Evolutionary conservation across 163 green algal genomes (phyloP).

Genomic region (Volvox carteri): DNA sequence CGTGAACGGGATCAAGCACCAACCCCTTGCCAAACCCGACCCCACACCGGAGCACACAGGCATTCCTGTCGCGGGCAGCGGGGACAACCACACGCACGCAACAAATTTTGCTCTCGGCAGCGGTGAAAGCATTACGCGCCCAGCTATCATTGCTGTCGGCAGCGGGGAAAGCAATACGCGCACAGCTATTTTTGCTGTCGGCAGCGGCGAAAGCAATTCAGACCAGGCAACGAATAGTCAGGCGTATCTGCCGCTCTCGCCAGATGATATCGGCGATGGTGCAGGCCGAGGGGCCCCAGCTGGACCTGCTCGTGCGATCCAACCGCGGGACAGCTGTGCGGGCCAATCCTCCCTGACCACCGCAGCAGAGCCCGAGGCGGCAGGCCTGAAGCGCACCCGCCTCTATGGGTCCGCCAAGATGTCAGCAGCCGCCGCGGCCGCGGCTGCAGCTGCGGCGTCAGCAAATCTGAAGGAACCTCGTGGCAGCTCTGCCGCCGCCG

Average conservation of each 20-base stretch:
- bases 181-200: background rate
- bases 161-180: slow-evolving; percentile 48
- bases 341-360: slow-evolving; percentile 27
- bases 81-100: no score
- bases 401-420: no score
- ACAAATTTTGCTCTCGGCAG: no score
- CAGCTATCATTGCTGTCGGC: background rate
- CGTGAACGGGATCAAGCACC: background rate
- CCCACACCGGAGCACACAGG: background rate
- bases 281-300: background rate
- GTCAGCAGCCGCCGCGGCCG: background rate
- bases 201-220: slow-evolving; percentile 49
- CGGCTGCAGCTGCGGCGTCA: background rate
- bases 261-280: background rate
- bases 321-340: slow-evolving; percentile 5
- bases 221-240: slow-evolving; percentile 34
- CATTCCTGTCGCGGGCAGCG: background rate
- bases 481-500: background rate
- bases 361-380: background rate
- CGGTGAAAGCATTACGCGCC: slow-evolving; percentile 49
- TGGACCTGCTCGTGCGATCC: background rate
- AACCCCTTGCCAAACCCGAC: background rate
- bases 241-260: slow-evolving; percentile 25
- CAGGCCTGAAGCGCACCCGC: no score
- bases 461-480: background rate